Base-by-base conservation (phyloP, 2,329 filamentous ascomycete species). In the Aspergillus sp. region DNA sequence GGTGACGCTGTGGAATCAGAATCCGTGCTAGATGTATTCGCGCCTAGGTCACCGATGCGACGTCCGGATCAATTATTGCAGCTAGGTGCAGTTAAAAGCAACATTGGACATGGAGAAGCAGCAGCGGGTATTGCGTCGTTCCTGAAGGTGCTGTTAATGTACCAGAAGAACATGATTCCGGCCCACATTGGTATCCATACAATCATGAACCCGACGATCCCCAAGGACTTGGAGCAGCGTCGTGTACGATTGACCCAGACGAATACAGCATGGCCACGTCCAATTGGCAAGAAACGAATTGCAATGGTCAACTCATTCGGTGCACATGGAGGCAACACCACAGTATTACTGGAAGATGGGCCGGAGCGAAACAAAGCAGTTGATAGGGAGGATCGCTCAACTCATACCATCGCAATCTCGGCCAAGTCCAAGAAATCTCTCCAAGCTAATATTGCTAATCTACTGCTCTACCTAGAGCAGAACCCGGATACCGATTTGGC, bases 251-350 rank as follows among this genome's bases (percentile, higher is more conserved):
- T 75, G 44, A 66, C 73, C 1, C 79, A 82, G 65, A 75, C 84
- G 60, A 75, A 75, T 2, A 66, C 64, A 2, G 48, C 57, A 1
- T 70, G 71, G 65, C 57, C 52, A 4, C 62, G 63, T 8, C 54
- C 55, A 19, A 52, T 58, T 33, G 64, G 62, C 23, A 63, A 64
- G 44, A 70, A 71, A 53, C 69, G 80, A 1, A 46, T 53, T 8
- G 55, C 52, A 4, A 43, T 76, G 24, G 74, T 88, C 63, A 90
- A 90, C 77, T 89, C 88, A 73, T 90, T 89, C 67, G 83, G 83
- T 62, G 88, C 88, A 2, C 85, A 87, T 53, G 87, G 88, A 57
- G 88, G 88, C 15, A 90, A 90, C 71, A 88, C 86, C 0, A 82
- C 83, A 6, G 66, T 90, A 14, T 69, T 89, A 3, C 64, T 90